These are phyloP conservation scores for Chaetomium sp. DNA, from an alignment of 2,329 filamentous ascomycete species.

Conservation along the genomic window DNA sequence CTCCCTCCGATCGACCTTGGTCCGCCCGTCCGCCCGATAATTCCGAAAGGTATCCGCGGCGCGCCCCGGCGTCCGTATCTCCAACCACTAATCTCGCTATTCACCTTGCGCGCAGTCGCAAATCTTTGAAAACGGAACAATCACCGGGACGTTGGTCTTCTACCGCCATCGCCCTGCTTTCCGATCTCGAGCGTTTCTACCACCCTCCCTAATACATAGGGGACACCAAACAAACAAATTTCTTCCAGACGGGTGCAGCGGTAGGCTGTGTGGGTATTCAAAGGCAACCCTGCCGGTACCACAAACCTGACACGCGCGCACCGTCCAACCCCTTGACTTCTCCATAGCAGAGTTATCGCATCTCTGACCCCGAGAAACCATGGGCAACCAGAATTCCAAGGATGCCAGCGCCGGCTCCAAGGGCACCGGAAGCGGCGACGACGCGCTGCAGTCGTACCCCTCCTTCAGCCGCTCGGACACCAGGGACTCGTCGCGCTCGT, in stretches of 20 bases:
- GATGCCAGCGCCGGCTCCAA: constrained; percentile 48
- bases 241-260: constrained; percentile 31
- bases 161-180: constrained; percentile 40
- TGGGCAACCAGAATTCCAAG: constrained; percentile 72
- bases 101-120: constrained; percentile 23
- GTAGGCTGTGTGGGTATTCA: constrained; percentile 31
- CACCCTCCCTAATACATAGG: constrained; percentile 45
- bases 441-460: constrained; percentile 75
- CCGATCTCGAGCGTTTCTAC: constrained; percentile 44
- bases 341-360: constrained; percentile 19
- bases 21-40: constrained; percentile 18
- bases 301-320: constrained; percentile 31
- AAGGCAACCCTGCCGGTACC: constrained; percentile 26
- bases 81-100: constrained; percentile 1
- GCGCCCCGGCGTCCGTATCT: constrained; percentile 14
- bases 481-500: constrained; percentile 81
- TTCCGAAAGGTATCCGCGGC: constrained; percentile 12
- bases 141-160: constrained; percentile 40
- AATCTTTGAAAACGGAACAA: constrained; percentile 44
- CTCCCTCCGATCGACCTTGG: constrained; percentile 7
- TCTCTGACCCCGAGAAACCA: constrained; percentile 33
- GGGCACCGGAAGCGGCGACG: constrained; percentile 41
- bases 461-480: constrained; percentile 91
- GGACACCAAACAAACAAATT: constrained; percentile 20
- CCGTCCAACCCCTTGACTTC: constrained; percentile 28